A percentile compares a stretch with the other conserved stretches of the same genome.
These are phyloP conservation scores for Omphalotus olearius DNA, from an alignment of 1,284 basidiomycete genomes.

Conservation along the genomic window DNA sequence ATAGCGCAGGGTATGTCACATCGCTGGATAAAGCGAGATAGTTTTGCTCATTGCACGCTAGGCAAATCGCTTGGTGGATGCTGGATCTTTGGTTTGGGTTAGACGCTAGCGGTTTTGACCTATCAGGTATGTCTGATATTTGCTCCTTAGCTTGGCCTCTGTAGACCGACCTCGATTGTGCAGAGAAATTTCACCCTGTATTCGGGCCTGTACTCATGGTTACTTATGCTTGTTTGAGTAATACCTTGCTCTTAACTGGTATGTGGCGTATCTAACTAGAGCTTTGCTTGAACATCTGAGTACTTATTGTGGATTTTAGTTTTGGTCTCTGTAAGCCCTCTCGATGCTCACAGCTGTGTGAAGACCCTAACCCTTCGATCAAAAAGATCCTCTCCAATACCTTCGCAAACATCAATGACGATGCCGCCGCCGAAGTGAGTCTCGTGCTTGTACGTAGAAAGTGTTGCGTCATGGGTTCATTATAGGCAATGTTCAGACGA, in stretches of 20 bases:
- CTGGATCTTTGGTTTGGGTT: slow-evolving; percentile 87
- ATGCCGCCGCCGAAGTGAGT: slow-evolving; percentile 83
- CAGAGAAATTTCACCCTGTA: slow-evolving; percentile 73
- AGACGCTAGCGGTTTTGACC: slow-evolving; percentile 81
- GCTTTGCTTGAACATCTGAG: not conserved
- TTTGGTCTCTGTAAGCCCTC: slow-evolving; percentile 64
- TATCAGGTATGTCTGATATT: slow-evolving; percentile 45
- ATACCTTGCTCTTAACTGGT: slow-evolving; percentile 82
- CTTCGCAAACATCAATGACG: slow-evolving; percentile 87
- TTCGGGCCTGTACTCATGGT: slow-evolving; percentile 90
- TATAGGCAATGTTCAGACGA: slow-evolving; percentile 85
- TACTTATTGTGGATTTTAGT: slow-evolving; percentile 38
- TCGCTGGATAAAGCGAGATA: slow-evolving; percentile 5
- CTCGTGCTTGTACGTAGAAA: slow-evolving; percentile 1
- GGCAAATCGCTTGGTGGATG: slow-evolving; percentile 81
- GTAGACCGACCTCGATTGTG: not conserved
- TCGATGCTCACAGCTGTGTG: not conserved
- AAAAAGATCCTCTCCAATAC: slow-evolving; percentile 87
- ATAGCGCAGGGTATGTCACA: slow-evolving; percentile 36
- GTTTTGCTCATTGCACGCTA: not conserved
- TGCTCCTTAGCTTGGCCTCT: not conserved
- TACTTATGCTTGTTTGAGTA: slow-evolving; percentile 82
- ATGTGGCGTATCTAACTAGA: slow-evolving; percentile 18
- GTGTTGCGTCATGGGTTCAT: not conserved
- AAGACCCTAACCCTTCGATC: slow-evolving; percentile 12